phyloP scores from a whole-genome alignment of 768 basidiomycete genomes.

The Suillus placidus region DNA sequence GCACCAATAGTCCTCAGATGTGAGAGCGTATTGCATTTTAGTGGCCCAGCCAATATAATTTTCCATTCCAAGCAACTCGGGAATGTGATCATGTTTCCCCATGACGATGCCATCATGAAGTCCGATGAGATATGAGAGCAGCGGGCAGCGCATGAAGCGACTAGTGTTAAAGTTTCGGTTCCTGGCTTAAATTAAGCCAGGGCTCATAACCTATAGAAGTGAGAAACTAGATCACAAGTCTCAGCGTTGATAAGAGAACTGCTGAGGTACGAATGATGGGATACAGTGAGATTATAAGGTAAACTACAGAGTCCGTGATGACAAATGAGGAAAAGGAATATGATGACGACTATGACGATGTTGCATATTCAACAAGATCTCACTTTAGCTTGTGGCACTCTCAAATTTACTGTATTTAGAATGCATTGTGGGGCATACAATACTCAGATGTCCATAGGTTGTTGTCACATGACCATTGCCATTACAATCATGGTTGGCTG shows the following conservation, averaged over 20 bases:
- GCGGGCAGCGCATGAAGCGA: background rate
- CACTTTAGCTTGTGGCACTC: background rate
- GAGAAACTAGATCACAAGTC: too few relatives aligned
- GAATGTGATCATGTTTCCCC: constrained; percentile 17
- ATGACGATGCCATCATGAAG: background rate
- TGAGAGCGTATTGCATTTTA: constrained; percentile 4
- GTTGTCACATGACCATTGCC: constrained; percentile 43
- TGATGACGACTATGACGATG: too few relatives aligned
- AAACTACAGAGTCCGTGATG: too few relatives aligned
- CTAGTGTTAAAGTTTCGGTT: background rate
- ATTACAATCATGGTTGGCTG: constrained; percentile 37
- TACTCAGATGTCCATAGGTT: constrained; percentile 37
- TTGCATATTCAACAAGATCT: too few relatives aligned
- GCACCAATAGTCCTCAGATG: background rate
- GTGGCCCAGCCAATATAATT: background rate
- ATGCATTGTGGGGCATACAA: constrained; percentile 40
- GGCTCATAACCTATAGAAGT: background rate
- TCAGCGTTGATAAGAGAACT: too few relatives aligned
- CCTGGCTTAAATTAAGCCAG: background rate
- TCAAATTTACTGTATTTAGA: constrained; percentile 1
- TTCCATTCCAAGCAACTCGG: background rate
- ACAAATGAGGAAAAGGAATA: too few relatives aligned
- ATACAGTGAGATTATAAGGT: too few relatives aligned
- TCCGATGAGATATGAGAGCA: background rate
- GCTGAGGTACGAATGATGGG: too few relatives aligned